Conservation (phyloP, 345 rosid species). For the Corymbia maculata region DNA sequence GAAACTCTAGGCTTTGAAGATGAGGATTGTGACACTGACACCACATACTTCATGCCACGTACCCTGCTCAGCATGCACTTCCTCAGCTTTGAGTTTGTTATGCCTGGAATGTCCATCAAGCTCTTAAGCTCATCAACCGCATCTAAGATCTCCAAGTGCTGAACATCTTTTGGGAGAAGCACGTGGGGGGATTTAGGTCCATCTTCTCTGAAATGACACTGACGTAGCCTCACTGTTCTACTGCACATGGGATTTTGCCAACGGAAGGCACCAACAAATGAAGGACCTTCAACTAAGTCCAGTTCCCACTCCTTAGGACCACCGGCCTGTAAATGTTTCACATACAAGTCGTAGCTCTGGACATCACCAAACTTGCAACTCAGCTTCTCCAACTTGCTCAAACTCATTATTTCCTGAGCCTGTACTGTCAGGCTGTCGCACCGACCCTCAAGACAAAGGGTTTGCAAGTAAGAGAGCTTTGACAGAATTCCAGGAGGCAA, state of each 20-base stretch:
- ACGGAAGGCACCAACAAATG: accelerated
- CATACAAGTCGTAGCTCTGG: background rate
- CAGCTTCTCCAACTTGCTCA: background rate
- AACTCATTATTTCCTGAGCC: background rate
- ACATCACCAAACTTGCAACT: background rate
- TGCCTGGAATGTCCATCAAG: background rate
- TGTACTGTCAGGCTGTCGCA: background rate
- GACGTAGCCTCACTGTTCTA: background rate
- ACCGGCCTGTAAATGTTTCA: background rate
- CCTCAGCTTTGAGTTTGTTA: background rate
- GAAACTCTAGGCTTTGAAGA: background rate
- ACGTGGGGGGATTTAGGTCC: background rate
- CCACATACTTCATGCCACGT: background rate
- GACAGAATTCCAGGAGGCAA: conserved; percentile 1
- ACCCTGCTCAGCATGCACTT: background rate
- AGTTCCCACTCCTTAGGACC: background rate
- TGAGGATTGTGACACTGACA: background rate
- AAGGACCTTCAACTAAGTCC: background rate
- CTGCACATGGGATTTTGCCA: accelerated
- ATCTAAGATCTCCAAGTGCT: background rate
- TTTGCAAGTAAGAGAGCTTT: background rate
- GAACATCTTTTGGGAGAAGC: background rate
- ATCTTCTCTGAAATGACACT: background rate
- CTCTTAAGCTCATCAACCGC: background rate
- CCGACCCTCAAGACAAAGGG: background rate